These are phyloP conservation scores for Sphagnurus paluster DNA, from an alignment of 1,284 basidiomycete genomes.

Conservation along the genomic window DNA sequence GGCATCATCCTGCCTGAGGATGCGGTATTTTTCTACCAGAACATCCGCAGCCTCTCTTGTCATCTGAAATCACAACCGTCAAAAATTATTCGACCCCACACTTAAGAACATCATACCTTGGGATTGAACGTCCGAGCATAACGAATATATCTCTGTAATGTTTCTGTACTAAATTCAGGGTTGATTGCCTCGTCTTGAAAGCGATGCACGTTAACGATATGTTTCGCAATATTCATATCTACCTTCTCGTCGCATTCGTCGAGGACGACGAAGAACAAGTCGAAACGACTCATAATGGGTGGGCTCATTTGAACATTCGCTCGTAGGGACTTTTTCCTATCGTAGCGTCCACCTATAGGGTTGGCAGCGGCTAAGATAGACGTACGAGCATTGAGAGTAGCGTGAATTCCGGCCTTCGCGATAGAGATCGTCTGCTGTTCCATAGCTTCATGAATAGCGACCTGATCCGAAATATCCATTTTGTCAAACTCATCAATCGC, in stretches of 20 bases:
- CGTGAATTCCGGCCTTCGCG: conserved; percentile 98
- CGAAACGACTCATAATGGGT: conserved; percentile 99
- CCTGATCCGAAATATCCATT: conserved; percentile 98
- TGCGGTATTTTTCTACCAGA: conserved; percentile 94
- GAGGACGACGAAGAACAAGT: conserved; percentile 97
- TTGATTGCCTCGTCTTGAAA: conserved; percentile 94
- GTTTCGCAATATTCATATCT: conserved; percentile 92
- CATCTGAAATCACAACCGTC: conserved; percentile 50
- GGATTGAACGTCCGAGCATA: conserved; percentile 97
- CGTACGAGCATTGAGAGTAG: conserved; percentile 96
- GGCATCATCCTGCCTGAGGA: conserved; percentile 90
- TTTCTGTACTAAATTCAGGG: conserved; percentile 97
- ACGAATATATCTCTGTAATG: conserved; percentile 94
- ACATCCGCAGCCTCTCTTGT: conserved; percentile 92
- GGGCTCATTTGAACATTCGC: conserved; percentile 99
- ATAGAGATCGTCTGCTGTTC: conserved; percentile 99
- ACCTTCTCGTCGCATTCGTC: conserved; percentile 96
- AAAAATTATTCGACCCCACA: not conserved
- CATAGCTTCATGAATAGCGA: conserved; percentile 99
- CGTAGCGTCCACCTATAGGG: conserved; percentile 95
- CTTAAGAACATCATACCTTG: conserved; percentile 56
- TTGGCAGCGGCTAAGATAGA: conserved; percentile 99
- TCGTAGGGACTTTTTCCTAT: conserved; percentile 90
- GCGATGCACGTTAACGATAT: conserved; percentile 97
- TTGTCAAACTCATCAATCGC: conserved; percentile 99